Conservation (phyloP, 768 basidiomycete species). For the Pisolithus marmoratus region DNA sequence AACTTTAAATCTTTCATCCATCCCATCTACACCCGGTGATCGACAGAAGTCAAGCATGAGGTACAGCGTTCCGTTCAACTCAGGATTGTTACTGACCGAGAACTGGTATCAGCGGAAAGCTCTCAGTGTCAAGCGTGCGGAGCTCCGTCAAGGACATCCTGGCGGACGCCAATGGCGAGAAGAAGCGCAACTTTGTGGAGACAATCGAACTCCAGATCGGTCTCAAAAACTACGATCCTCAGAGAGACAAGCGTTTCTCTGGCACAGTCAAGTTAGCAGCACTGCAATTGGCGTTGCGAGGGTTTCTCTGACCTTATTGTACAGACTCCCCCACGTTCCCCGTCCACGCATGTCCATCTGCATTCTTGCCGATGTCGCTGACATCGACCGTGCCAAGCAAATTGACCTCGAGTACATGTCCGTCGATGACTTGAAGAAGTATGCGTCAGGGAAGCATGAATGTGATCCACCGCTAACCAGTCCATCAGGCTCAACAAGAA, state of each 20-base stretch:
- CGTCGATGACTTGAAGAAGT: slow-evolving; percentile 99
- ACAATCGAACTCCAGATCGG: slow-evolving; percentile 96
- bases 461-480: neutral
- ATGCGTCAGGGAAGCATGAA: slow-evolving; percentile 15
- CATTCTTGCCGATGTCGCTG: slow-evolving; percentile 98
- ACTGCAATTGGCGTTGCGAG: neutral
- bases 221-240: slow-evolving; percentile 98
- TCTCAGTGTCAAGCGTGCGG: slow-evolving; percentile 99
- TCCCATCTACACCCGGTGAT: slow-evolving; percentile 4
- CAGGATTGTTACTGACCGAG: neutral
- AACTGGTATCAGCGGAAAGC: slow-evolving; percentile 54
- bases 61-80: slow-evolving; percentile 11
- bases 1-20: slow-evolving; percentile 23
- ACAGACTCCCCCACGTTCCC: slow-evolving; percentile 90
- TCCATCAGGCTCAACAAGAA: slow-evolving; percentile 92
- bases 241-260: slow-evolving; percentile 99
- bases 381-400: slow-evolving; percentile 98
- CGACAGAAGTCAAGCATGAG: slow-evolving; percentile 26
- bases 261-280: slow-evolving; percentile 85
- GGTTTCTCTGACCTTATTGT: neutral
- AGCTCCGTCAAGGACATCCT: slow-evolving; percentile 91
- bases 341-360: slow-evolving; percentile 99
- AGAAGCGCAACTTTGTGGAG: slow-evolving; percentile 92
- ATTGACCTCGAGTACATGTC: slow-evolving; percentile 99
- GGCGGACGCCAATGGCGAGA: slow-evolving; percentile 76